phyloP scores from a whole-genome alignment of 2,329 filamentous ascomycete species.

The Cadophora gregata region DNA sequence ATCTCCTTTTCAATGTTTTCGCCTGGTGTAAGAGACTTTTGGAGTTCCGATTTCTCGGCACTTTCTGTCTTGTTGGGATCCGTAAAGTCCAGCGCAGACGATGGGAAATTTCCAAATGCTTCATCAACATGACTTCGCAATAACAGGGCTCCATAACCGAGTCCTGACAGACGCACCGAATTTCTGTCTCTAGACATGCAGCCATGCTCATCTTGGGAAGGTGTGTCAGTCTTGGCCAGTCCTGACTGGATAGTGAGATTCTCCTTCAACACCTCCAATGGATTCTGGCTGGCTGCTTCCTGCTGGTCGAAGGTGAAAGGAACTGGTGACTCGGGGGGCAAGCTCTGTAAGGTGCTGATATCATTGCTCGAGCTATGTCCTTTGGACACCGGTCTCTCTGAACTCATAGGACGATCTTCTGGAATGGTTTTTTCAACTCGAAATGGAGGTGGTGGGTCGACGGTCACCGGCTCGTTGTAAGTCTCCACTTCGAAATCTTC shows the following conservation, averaged over 20 bases:
- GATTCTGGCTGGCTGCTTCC: not conserved
- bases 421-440: conserved; percentile 41
- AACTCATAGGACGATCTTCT: conserved; percentile 39
- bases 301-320: not conserved
- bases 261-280: not conserved
- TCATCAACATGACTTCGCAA: conserved; percentile 37
- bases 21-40: not conserved
- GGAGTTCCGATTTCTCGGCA: not conserved
- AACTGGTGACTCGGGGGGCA: not conserved
- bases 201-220: not conserved
- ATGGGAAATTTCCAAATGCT: conserved; percentile 36
- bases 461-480: conserved; percentile 25
- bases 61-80: conserved; percentile 14
- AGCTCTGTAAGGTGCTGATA: not conserved
- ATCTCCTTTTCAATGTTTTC: not conserved
- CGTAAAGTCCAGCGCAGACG: conserved; percentile 28
- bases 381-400: conserved; percentile 25
- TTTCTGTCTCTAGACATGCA: conserved; percentile 20
- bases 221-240: not conserved
- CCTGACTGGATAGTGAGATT: not conserved
- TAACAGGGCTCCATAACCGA: conserved; percentile 36
- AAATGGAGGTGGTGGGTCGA: conserved; percentile 40
- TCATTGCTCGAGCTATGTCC: not conserved
- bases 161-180: conserved; percentile 29
- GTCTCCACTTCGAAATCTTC: conserved; percentile 44